Percentiles rank a stretch among this genome's conserved stretches.
Conservation (phyloP, 345 rosid species). For the Balakata baccata region DNA sequence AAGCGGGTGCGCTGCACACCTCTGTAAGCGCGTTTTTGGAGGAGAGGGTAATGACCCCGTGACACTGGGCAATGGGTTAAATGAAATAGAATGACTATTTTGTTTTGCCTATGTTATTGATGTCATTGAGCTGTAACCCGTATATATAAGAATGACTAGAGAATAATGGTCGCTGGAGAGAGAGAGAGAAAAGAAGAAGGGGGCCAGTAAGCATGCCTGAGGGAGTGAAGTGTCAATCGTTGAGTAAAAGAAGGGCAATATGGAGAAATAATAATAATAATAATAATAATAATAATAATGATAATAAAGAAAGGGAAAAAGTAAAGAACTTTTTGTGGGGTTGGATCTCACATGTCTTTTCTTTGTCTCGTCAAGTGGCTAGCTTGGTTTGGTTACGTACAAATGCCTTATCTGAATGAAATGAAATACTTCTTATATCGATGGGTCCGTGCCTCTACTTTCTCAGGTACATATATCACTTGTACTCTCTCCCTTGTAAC, state of each 20-base stretch:
- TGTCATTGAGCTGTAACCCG: too few relatives aligned
- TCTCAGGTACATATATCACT: too few relatives aligned
- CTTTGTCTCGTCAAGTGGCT: conserved; percentile 8
- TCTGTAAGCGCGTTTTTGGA: too few relatives aligned
- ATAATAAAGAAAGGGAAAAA: conserved; percentile 3
- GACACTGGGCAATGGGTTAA: too few relatives aligned
- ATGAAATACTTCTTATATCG: conserved; percentile 6
- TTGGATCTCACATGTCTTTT: conserved; percentile 35
- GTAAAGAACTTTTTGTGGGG: conserved; percentile 26
- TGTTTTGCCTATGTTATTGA: too few relatives aligned
- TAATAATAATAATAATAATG: not conserved
- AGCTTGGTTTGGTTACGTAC: not conserved
- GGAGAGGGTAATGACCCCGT: too few relatives aligned
- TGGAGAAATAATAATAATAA: not conserved
- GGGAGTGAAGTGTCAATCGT: not conserved
- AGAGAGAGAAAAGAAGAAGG: too few relatives aligned
- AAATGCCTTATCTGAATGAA: conserved; percentile 33
- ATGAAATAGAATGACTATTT: too few relatives aligned
- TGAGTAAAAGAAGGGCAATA: conserved; percentile 7
- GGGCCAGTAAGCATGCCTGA: not conserved
- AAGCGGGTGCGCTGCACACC: too few relatives aligned
- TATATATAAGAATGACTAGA: too few relatives aligned
- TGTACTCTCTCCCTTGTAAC: too few relatives aligned
- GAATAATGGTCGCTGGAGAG: too few relatives aligned
- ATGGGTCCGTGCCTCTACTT: not conserved